phyloP scores from a whole-genome alignment of 228 moss, liverwort and hornwort genomes.

The Sphagnum magellanicum region DNA sequence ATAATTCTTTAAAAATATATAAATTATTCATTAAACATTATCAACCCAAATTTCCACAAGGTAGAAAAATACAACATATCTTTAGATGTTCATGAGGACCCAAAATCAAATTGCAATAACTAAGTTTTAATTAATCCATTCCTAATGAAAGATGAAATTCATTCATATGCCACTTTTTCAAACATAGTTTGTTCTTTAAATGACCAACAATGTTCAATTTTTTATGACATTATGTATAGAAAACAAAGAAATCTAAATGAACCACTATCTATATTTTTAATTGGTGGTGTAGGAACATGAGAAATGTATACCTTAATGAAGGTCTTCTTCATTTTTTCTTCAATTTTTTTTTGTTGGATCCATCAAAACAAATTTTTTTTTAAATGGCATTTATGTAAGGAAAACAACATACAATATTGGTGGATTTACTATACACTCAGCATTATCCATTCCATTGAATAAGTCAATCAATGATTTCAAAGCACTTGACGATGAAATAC shows the following conservation, averaged over 20 bases:
- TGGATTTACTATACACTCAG: not conserved
- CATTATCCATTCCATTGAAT: not conserved
- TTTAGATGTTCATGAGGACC: too few relatives aligned
- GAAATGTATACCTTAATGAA: not conserved
- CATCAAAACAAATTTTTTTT: not conserved
- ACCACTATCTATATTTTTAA: not conserved
- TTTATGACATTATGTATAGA: not conserved
- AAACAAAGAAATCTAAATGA: not conserved
- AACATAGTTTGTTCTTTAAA: too few relatives aligned
- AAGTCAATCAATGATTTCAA: not conserved
- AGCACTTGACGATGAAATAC: not conserved
- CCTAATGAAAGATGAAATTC: too few relatives aligned
- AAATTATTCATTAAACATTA: too few relatives aligned
- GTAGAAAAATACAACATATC: too few relatives aligned
- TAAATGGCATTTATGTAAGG: not conserved
- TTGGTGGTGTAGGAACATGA: not conserved
- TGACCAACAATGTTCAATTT: too few relatives aligned
- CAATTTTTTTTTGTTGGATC: not conserved
- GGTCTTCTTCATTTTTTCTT: not conserved
- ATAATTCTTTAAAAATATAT: too few relatives aligned
- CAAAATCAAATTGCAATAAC: too few relatives aligned
- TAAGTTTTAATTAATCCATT: too few relatives aligned
- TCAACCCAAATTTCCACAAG: too few relatives aligned
- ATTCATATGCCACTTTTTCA: too few relatives aligned
- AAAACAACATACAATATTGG: not conserved